These are phyloP conservation scores for Termitomyces eurrhizus DNA, from an alignment of 768 basidiomycete genomes.

Conservation along the genomic window DNA sequence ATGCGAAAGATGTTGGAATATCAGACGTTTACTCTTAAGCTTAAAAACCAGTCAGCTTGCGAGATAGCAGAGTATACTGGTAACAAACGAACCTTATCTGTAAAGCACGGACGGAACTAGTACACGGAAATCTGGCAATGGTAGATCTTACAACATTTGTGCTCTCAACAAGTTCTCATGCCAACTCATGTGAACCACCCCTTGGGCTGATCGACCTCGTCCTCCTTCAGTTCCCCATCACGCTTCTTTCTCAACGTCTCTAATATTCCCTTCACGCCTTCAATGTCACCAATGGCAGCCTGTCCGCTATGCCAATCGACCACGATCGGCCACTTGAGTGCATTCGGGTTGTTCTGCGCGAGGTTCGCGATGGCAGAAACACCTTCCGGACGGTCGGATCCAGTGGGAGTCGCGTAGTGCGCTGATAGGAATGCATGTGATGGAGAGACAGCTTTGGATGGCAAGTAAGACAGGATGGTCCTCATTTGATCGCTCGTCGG, in stretches of 20 bases:
- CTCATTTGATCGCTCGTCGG: slow-evolving; percentile 68
- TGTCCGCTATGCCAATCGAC: slow-evolving; percentile 72
- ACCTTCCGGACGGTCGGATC: slow-evolving; percentile 34
- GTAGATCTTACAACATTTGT: background rate
- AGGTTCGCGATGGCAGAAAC: slow-evolving; percentile 45
- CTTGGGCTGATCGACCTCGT: slow-evolving; percentile 42
- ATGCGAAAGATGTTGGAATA: background rate
- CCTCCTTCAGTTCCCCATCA: slow-evolving; percentile 56
- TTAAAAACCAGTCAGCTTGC: background rate
- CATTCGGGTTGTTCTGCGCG: slow-evolving; percentile 51
- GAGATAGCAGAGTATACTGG: background rate
- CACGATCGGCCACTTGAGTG: slow-evolving; percentile 75
- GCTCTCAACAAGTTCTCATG: slow-evolving; percentile 18
- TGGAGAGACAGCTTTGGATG: slow-evolving; percentile 34
- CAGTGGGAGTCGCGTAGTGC: slow-evolving; percentile 47
- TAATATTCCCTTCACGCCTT: slow-evolving; percentile 64
- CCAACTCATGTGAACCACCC: slow-evolving; percentile 50
- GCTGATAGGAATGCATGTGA: slow-evolving; percentile 53
- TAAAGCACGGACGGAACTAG: background rate
- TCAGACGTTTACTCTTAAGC: background rate
- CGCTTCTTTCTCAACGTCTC: slow-evolving; percentile 61
- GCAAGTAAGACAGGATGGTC: slow-evolving; percentile 62
- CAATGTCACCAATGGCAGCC: slow-evolving; percentile 62
- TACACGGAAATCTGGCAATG: background rate
- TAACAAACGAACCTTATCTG: background rate